Evolutionary conservation across 768 basidiomycete species (phyloP).

Genomic region (Mycena epipterygia): DNA sequence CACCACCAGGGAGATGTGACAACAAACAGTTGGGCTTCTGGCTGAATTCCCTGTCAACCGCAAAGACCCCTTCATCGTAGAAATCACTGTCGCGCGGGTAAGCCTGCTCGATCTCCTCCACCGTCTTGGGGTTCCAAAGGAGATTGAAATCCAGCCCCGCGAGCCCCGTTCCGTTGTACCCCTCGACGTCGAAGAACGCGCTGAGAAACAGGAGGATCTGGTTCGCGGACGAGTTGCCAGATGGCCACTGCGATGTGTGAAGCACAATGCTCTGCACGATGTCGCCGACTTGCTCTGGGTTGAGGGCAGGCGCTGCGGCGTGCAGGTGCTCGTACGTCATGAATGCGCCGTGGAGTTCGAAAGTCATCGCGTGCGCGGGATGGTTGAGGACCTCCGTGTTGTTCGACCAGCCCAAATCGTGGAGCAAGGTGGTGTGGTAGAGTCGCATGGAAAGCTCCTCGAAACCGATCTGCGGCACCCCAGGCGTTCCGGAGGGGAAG

Average conservation of each 20-base stretch:
- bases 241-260: neutral
- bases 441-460: too few relatives aligned
- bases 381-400: neutral
- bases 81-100: constrained; percentile 2
- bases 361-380: constrained; percentile 13
- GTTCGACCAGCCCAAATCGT: constrained; percentile 6
- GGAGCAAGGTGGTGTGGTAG: constrained; percentile 7
- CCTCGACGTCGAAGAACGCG: neutral
- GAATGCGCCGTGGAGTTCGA: constrained; percentile 9
- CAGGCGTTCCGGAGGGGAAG: constrained; percentile 8
- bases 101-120: neutral
- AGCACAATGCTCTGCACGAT: too few relatives aligned
- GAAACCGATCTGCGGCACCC: constrained; percentile 5
- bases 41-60: constrained; percentile 4
- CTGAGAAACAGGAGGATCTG: constrained; percentile 5
- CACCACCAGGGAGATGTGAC: neutral
- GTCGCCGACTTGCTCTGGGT: too few relatives aligned
- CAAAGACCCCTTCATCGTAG: neutral
- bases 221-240: constrained; percentile 9
- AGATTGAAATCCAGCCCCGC: neutral
- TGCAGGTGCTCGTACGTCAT: constrained; percentile 13
- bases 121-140: neutral
- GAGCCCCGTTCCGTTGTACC: neutral
- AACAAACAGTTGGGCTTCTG: constrained; percentile 14
- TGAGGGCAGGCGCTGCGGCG: too few relatives aligned